Percentiles rank a stretch among this genome's conserved stretches.
Evolutionary conservation across 2,329 filamentous ascomycete species (phyloP).

Genomic region (Paraconiothyrium sp.): DNA sequence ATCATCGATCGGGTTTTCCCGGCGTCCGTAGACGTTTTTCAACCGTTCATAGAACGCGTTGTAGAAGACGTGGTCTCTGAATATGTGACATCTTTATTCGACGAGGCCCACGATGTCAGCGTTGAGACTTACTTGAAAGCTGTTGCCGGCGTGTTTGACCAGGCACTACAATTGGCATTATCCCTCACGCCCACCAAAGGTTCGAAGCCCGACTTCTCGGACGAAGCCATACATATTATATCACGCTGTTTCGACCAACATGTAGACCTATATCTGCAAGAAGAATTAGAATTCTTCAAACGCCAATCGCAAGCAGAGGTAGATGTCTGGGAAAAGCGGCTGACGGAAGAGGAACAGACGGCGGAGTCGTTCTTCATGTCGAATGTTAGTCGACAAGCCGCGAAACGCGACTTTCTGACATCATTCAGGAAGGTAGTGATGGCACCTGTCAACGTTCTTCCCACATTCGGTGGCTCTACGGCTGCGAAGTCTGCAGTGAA

Average conservation of each 20-base stretch:
- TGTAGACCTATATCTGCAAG: conserved; percentile 90
- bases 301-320: conserved; percentile 80
- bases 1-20: conserved; percentile 87
- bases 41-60: conserved; percentile 81
- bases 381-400: conserved; percentile 91
- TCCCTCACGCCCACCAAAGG: conserved; percentile 74
- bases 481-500: conserved; percentile 49
- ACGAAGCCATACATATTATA: conserved; percentile 73
- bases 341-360: conserved; percentile 88
- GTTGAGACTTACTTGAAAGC: conserved; percentile 83
- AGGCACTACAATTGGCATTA: conserved; percentile 79
- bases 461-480: conserved; percentile 63
- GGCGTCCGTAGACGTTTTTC: conserved; percentile 73
- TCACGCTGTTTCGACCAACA: conserved; percentile 86
- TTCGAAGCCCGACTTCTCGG: conserved; percentile 67
- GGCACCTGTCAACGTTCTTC: conserved; percentile 94
- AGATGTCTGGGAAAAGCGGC: conserved; percentile 85
- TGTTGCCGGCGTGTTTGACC: conserved; percentile 87
- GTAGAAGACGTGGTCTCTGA: conserved; percentile 84
- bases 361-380: conserved; percentile 96
- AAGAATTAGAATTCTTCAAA: conserved; percentile 88
- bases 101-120: conserved; percentile 82
- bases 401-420: conserved; percentile 94
- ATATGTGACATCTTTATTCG: conserved; percentile 84
- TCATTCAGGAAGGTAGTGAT: conserved; percentile 99